These are phyloP conservation scores for Passalora sequoiae DNA, from an alignment of 2,329 filamentous ascomycete species.

Conservation along the genomic window DNA sequence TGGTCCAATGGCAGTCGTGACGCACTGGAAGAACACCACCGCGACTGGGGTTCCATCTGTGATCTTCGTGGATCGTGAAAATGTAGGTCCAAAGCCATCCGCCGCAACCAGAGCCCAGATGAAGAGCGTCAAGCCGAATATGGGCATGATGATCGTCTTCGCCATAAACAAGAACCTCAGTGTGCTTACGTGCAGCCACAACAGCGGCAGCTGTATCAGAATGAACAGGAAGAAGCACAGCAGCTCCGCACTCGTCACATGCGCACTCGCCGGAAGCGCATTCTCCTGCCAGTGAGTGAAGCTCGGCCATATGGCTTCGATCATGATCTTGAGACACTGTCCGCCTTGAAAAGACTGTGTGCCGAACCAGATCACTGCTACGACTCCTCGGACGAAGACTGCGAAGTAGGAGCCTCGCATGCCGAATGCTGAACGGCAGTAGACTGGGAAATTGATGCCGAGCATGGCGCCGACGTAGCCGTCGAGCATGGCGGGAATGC, in stretches of 20 bases:
- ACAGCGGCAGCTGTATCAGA: conserved; percentile 40
- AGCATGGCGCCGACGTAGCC: conserved; percentile 40
- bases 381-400: conserved; percentile 20
- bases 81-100: conserved; percentile 41
- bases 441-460: conserved; percentile 39
- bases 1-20: conserved; percentile 33
- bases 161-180: conserved; percentile 51
- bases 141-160: conserved; percentile 45
- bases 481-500: conserved; percentile 13
- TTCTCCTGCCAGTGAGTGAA: conserved; percentile 36
- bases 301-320: conserved; percentile 35
- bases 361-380: conserved; percentile 25
- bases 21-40: conserved; percentile 20
- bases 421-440: conserved; percentile 16
- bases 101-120: conserved; percentile 56
- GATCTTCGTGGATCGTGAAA: conserved; percentile 19
- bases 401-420: conserved; percentile 22
- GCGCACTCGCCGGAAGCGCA: conserved; percentile 35
- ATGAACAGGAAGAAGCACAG: conserved; percentile 41
- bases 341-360: conserved; percentile 20
- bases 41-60: conserved; percentile 12
- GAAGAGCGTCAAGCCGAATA: conserved; percentile 57
- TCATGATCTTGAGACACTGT: conserved; percentile 14
- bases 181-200: conserved; percentile 38
- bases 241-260: conserved; percentile 41